Evolutionary conservation across 768 basidiomycete genomes (phyloP), one percentile per base, ranked within the genome.

Genomic region (Lactifluus echinatus): DNA sequence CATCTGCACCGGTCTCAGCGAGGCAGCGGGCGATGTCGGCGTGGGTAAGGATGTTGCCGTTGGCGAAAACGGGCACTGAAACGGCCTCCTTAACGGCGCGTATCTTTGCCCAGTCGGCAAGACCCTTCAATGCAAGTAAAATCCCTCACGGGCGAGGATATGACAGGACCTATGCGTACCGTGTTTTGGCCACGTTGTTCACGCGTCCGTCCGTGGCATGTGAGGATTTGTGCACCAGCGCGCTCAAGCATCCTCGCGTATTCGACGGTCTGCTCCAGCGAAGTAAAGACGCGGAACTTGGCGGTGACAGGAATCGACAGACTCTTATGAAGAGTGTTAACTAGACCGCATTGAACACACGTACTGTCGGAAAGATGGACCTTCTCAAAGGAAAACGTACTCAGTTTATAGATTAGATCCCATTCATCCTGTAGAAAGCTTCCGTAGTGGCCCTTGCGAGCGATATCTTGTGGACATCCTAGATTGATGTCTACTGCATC

Each of bases 191-290:
- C 96, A 19, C 95, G 84, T 71, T 95, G 93, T 63, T 97, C 94
- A 29, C 93, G 80, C 43, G 84, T 78, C 6, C 96, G 82, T 0
- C 96, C 96, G 62, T 99, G 96, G 63, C 92, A 92, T 0, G 93
- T 91, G 11, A 98, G 74, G 43, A 97, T 91, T 67, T 98, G 94
- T 0, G 95, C 96, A 0, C 96, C 96, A 0, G 96, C 93, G 0
- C 82, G 74, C 72, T 96, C 93, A 39, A 99, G 82, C 93, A 98
- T 96, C 67, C 87, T 81, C 2, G 96, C 96, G 63, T 99, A 99
- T 60, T 84, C 86, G 1, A 98, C 84, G 0, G 95, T 97, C 72
- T 87, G 87, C 65, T 89, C 87, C 26, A 90, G 69, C 0, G 84
- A 83, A 1, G 87, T 81, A 69, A 94, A 97, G 2, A 95, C 84